These are phyloP conservation scores for Pyrenophora teres DNA, from an alignment of 2,329 filamentous ascomycete species.

Conservation along the genomic window DNA sequence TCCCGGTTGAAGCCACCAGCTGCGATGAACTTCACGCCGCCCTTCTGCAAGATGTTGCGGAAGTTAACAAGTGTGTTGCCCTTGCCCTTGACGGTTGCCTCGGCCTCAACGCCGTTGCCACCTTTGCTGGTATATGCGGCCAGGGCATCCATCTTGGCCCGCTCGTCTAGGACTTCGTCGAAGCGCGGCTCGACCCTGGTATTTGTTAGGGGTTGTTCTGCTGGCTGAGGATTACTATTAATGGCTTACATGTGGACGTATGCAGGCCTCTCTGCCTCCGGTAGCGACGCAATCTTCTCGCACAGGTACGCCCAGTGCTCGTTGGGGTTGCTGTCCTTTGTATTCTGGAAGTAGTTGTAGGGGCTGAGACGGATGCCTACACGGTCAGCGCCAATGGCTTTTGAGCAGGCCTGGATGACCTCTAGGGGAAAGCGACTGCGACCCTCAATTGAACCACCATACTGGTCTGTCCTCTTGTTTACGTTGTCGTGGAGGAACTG, in stretches of 20 bases:
- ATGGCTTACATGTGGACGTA: constrained; percentile 45
- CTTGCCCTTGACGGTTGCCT: constrained; percentile 34
- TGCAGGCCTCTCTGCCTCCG: constrained; percentile 32
- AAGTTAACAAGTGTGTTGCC: constrained; percentile 40
- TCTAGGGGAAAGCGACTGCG: constrained; percentile 62
- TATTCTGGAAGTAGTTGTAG: constrained; percentile 48
- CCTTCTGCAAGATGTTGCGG: constrained; percentile 55
- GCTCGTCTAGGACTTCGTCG: constrained; percentile 44
- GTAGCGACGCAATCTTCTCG: constrained; percentile 44
- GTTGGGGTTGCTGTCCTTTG: constrained; percentile 52
- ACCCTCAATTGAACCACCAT: constrained; percentile 58
- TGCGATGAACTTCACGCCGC: constrained; percentile 59
- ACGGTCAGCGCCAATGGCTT: constrained; percentile 41
- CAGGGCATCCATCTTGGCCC: constrained; percentile 48
- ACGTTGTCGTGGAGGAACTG: constrained; percentile 58
- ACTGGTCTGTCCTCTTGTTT: constrained; percentile 57
- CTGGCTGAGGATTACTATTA: background rate
- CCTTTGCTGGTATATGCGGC: constrained; percentile 40
- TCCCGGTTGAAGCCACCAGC: constrained; percentile 60
- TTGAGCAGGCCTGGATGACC: constrained; percentile 49
- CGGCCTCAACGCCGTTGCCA: constrained; percentile 37
- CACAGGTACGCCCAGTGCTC: constrained; percentile 54
- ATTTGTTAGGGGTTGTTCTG: constrained; percentile 10
- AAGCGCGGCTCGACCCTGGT: constrained; percentile 45
- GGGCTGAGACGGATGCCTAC: constrained; percentile 42